Conservation (phyloP, 371 early-diverging fungal species). For the Chytridium lagenaria region DNA sequence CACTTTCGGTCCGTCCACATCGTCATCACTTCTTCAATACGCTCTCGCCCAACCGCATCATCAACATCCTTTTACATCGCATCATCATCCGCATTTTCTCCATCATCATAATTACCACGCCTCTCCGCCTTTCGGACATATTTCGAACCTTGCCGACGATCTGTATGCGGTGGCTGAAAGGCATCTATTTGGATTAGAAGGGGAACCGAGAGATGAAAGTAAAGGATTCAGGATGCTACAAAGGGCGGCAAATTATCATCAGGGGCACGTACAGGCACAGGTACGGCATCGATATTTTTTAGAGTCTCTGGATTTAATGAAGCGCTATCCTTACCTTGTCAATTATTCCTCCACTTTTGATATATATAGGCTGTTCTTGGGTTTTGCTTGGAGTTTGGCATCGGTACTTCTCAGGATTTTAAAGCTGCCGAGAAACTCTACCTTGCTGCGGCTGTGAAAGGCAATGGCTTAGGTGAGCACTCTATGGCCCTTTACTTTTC, state of each 20-base stretch:
- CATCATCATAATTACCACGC: background rate
- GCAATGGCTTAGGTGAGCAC: slow-evolving; percentile 47
- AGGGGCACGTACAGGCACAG: slow-evolving; percentile 27
- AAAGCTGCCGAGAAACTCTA: slow-evolving; percentile 68
- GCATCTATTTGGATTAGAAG: background rate
- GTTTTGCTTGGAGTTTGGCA: slow-evolving; percentile 78
- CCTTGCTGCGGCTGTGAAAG: slow-evolving; percentile 59
- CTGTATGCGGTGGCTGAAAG: slow-evolving; percentile 14
- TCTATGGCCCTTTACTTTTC: background rate
- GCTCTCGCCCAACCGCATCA: background rate
- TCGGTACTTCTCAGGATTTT: slow-evolving; percentile 66
- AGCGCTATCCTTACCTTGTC: background rate
- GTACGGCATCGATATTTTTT: background rate
- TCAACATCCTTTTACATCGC: background rate
- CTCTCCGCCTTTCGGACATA: background rate
- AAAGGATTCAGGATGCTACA: slow-evolving; percentile 25
- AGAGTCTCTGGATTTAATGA: background rate
- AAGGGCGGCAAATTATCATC: slow-evolving; percentile 26
- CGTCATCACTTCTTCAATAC: background rate
- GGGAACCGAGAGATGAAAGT: background rate
- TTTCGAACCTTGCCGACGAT: slow-evolving; percentile 14
- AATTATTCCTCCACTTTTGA: too few species aligned
- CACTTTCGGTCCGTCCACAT: background rate
- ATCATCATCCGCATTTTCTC: background rate
- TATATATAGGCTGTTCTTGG: slow-evolving; percentile 55